Percentiles rank a stretch among this genome's conserved stretches.
Conservation (phyloP, 495 filamentous ascomycete species). For the Glonium stellatum region DNA sequence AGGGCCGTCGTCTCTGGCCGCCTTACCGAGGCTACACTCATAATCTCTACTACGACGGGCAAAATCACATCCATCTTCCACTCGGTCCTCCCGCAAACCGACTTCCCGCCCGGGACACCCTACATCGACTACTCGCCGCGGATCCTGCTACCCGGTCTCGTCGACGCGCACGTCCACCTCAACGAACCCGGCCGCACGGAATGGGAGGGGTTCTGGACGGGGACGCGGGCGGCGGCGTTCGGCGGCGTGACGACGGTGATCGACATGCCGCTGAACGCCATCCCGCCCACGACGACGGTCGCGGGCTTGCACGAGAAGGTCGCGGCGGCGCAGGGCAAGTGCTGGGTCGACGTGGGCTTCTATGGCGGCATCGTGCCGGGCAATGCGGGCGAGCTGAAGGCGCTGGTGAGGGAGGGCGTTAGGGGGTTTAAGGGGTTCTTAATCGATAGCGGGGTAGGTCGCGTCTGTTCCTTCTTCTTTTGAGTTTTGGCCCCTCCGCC, state of each 20-base stretch:
- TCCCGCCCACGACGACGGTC: constrained; percentile 91
- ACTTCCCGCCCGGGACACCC: constrained; percentile 63
- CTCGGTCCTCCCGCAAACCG: constrained; percentile 59
- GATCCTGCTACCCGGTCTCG: constrained; percentile 81
- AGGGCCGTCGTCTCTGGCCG: constrained; percentile 63
- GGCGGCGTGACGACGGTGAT: constrained; percentile 97
- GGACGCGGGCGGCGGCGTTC: constrained; percentile 87
- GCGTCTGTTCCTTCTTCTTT: neutral
- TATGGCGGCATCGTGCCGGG: constrained; percentile 94
- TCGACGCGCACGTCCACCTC: constrained; percentile 95
- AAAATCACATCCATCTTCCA: constrained; percentile 77
- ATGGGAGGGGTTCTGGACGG: constrained; percentile 97
- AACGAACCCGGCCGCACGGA: constrained; percentile 96
- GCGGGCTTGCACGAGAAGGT: constrained; percentile 76
- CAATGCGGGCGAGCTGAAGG: constrained; percentile 71
- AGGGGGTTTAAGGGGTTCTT: constrained; percentile 97
- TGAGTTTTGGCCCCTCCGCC: too few relatives aligned
- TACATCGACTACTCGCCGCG: constrained; percentile 85
- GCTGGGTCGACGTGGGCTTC: constrained; percentile 98
- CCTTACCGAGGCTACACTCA: constrained; percentile 70
- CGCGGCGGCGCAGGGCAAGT: constrained; percentile 75
- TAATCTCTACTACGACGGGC: constrained; percentile 69
- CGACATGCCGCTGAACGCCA: constrained; percentile 97
- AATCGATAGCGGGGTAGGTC: constrained; percentile 87
- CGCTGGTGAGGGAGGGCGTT: constrained; percentile 76